These are phyloP conservation scores for Medicago ruthenica DNA, from an alignment of 306 rosid species.

Conservation along the genomic window DNA sequence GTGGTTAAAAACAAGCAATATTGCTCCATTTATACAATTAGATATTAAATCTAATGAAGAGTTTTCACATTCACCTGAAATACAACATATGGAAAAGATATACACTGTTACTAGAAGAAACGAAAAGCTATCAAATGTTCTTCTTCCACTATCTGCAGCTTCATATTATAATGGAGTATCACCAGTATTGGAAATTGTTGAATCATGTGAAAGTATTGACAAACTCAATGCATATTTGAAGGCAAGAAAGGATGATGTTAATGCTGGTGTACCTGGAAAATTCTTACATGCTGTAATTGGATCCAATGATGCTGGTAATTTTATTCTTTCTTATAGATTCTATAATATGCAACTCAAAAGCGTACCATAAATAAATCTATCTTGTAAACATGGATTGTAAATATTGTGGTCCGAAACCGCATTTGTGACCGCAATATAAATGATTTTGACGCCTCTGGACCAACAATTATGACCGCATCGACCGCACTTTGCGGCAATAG, in stretches of 20 bases:
- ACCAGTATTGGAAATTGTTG: slow-evolving; percentile 70
- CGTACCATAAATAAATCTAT: not conserved
- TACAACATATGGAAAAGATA: slow-evolving; percentile 47
- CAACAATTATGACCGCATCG: too few species aligned
- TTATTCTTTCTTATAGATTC: not conserved
- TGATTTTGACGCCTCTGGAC: too few species aligned
- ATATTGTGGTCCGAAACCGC: not conserved
- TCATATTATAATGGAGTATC: slow-evolving; percentile 67
- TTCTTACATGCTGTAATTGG: slow-evolving; percentile 76
- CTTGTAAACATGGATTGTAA: not conserved
- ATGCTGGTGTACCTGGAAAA: slow-evolving; percentile 75
- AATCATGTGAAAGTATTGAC: slow-evolving; percentile 63
- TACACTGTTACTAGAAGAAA: slow-evolving; percentile 56
- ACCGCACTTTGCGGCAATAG: too few species aligned
- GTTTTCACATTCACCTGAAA: slow-evolving; percentile 27
- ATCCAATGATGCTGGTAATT: slow-evolving; percentile 68
- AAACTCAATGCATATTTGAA: slow-evolving; percentile 69
- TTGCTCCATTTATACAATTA: slow-evolving; percentile 48
- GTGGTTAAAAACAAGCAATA: slow-evolving; percentile 45
- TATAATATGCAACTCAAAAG: not conserved
- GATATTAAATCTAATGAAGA: slow-evolving; percentile 44
- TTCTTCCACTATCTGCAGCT: slow-evolving; percentile 80
- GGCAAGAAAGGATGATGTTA: slow-evolving; percentile 71
- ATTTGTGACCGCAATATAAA: not conserved
- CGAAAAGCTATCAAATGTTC: slow-evolving; percentile 52